A percentile compares a stretch with the other conserved stretches of the same genome.
phyloP scores from a whole-genome alignment of 768 basidiomycete species.

The Panus rudis region DNA sequence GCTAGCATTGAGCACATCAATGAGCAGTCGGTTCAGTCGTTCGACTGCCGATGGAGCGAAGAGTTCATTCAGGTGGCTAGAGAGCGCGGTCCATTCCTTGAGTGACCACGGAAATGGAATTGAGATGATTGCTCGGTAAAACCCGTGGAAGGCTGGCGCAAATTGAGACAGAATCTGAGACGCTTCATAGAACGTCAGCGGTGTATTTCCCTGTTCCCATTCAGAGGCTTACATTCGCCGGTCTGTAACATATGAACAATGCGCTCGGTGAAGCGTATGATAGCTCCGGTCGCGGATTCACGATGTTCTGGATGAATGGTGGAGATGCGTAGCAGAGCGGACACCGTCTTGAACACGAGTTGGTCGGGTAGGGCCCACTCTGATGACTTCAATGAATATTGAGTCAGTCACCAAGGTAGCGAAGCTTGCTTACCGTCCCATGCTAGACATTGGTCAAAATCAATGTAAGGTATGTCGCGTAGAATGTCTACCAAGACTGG shows the following conservation, averaged over 20 bases:
- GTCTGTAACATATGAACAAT: conserved; percentile 49
- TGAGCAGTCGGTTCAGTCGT: conserved; percentile 60
- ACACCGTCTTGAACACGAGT: conserved; percentile 71
- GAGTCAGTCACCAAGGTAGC: neutral
- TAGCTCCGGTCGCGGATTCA: conserved; percentile 45
- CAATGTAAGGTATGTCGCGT: conserved; percentile 62
- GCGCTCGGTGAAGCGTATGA: conserved; percentile 51
- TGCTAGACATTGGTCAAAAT: conserved; percentile 71
- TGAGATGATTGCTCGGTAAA: conserved; percentile 80
- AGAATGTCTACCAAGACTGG: conserved; percentile 61
- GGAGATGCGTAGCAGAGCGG: conserved; percentile 65
- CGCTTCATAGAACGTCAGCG: conserved; percentile 33
- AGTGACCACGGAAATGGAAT: conserved; percentile 70
- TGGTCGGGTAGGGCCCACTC: conserved; percentile 88
- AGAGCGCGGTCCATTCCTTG: conserved; percentile 54
- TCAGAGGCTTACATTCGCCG: conserved; percentile 42
- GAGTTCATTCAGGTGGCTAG: conserved; percentile 47
- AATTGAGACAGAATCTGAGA: conserved; percentile 67
- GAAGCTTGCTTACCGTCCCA: conserved; percentile 58
- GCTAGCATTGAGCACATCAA: conserved; percentile 51
- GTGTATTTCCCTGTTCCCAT: no score
- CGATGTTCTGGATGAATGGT: conserved; percentile 43
- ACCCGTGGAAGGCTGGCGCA: conserved; percentile 77
- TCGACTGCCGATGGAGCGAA: conserved; percentile 64
- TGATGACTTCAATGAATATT: conserved; percentile 21